Base-by-base conservation (phyloP, 768 basidiomycete species). In the Scleroderma citrinum region DNA sequence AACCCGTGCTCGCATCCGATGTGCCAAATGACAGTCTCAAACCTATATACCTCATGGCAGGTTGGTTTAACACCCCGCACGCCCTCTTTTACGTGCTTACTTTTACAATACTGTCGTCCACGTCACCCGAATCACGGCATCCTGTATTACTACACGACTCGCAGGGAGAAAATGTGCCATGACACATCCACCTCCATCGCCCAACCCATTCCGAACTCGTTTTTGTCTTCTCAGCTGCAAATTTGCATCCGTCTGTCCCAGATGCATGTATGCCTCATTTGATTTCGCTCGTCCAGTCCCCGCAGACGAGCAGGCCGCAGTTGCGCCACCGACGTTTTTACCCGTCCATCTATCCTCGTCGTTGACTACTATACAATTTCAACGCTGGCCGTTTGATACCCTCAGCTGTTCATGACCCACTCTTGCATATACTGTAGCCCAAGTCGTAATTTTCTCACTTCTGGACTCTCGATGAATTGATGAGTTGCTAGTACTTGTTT, bases 371-470 rank as follows among this genome's bases (percentile, higher is more conserved):
- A 51, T 54, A 55, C 42, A 56, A n/a, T 48, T 59, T 32, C 44
- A 41, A 50, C 60, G 60, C 62, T 46, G 62, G 62, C 24, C 62
- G 62, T 62, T 55, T 56, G 50, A 63, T 63, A 63, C 62, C 62
- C 54, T n/a, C 20, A 30, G 13, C 19, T 35, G 13, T 26, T 23
- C 40, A 24, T 21, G 40, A 23, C 23, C 5, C 19, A 23, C 40
- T 35, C 12, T 35, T 35, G 34, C 23, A 26, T 26, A 42, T 26
- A 42, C 40, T 26, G 40, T 42, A 42, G 40, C 24, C n/a, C n/a
- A n/a, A n/a, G n/a, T 21, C 6, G 19, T 2, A 20, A 40, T 20
- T 40, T 19, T 40, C 21, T 13, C 19, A 20, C 19, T 11, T 40
- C 20, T 20, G 21, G 14, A 29, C 12, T 26, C 21, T 7, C 16